Evolutionary conservation across 202 grass and related monocot genomes (phyloP).

Genomic region (Hordeum pubiflorum): DNA sequence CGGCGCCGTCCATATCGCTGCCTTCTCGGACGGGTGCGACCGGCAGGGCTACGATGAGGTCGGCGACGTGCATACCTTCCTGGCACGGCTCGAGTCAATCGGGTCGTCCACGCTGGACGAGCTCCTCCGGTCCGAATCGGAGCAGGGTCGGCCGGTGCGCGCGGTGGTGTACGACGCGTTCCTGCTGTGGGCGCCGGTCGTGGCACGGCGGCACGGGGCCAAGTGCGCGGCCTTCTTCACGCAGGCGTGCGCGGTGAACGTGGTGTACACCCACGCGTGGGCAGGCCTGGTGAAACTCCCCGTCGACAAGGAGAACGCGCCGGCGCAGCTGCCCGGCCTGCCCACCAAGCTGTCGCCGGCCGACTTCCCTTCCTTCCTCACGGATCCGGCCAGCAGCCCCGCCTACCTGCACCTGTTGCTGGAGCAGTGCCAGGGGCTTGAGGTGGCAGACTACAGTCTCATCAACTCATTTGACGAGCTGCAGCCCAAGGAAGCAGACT

Average conservation of each 20-base stretch:
- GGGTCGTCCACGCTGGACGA: slow-evolving; percentile 44
- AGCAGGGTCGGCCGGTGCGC: slow-evolving; percentile 27
- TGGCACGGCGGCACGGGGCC: slow-evolving; percentile 32
- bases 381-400: not conserved
- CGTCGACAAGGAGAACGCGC: not conserved
- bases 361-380: slow-evolving; percentile 51
- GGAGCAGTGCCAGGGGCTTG: slow-evolving; percentile 50
- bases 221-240: slow-evolving; percentile 54
- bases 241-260: slow-evolving; percentile 50
- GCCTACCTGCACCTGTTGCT: slow-evolving; percentile 22
- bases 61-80: slow-evolving; percentile 20
- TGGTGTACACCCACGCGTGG: slow-evolving; percentile 39
- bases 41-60: slow-evolving; percentile 23
- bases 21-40: slow-evolving; percentile 69
- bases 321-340: slow-evolving; percentile 17
- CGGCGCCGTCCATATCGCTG: slow-evolving; percentile 39
- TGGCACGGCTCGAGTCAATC: slow-evolving; percentile 24
- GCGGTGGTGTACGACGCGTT: slow-evolving; percentile 65
- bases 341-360: not conserved
- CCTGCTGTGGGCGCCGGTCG: slow-evolving; percentile 34
- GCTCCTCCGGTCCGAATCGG: slow-evolving; percentile 38
- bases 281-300: slow-evolving; percentile 17
- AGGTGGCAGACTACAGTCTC: slow-evolving; percentile 37
- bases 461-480: slow-evolving; percentile 60
- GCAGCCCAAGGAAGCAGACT: slow-evolving; percentile 56